Percentiles rank a stretch among this genome's conserved stretches.
These are phyloP conservation scores for Pichia sp. DNA, from an alignment of 1,139 yeast genomes.

Conservation along the genomic window DNA sequence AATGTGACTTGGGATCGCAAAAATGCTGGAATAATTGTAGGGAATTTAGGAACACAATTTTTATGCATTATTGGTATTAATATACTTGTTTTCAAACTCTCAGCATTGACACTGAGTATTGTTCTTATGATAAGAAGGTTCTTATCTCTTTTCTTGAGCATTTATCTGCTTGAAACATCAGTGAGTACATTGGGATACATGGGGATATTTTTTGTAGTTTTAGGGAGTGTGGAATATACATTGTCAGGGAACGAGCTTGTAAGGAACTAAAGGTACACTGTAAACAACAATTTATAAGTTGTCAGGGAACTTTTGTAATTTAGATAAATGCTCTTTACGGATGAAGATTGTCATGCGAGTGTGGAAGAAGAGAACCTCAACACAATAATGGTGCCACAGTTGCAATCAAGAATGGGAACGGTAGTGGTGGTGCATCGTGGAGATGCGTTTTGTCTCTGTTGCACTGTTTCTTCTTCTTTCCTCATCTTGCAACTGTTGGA, in stretches of 20 bases:
- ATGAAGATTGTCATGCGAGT: too few species aligned
- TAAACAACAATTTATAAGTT: too few species aligned
- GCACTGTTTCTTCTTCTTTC: too few species aligned
- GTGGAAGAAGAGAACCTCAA: too few species aligned
- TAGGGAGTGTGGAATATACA: conserved; percentile 46
- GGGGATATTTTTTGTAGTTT: conserved; percentile 46
- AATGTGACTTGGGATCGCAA: conserved; percentile 17
- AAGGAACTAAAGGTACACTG: not conserved
- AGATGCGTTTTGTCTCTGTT: too few species aligned
- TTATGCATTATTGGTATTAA: conserved; percentile 64
- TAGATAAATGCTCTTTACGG: too few species aligned
- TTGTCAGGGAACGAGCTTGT: not conserved
- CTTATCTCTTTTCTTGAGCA: conserved; percentile 49
- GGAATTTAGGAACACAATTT: conserved; percentile 56
- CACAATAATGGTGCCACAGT: too few species aligned
- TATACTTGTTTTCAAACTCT: conserved; percentile 46
- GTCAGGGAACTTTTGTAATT: too few species aligned
- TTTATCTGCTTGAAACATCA: conserved; percentile 39
- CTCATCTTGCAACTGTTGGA: too few species aligned
- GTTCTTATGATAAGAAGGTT: conserved; percentile 56
- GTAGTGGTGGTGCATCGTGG: too few species aligned
- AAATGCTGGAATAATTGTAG: conserved; percentile 26
- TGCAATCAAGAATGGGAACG: too few species aligned
- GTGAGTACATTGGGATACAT: conserved; percentile 34
- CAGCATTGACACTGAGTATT: conserved; percentile 57